Base-by-base conservation (phyloP, 202 grass and related monocot genomes). In the Schoenoplectus triqueter region DNA sequence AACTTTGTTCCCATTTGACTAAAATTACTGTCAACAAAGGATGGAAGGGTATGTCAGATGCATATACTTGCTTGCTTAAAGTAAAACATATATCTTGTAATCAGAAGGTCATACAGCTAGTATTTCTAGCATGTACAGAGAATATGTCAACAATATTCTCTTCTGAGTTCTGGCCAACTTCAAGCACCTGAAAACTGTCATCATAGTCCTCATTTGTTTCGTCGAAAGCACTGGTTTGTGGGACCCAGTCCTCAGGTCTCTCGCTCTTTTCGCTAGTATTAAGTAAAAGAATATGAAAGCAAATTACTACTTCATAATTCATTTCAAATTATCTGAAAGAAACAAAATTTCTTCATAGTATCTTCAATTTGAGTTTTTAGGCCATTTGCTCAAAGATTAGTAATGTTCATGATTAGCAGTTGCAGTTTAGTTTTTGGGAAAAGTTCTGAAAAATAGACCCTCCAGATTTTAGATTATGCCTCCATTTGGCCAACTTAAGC, bases 241-340 rank as follows among this genome's bases (percentile, higher is more conserved):
- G 95, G 87, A 93, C 92, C 95, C 92, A 97, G 59, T 97, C 95
- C 87, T 95, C 92, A 84, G 95, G 95, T 64, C 92, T 95, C 20
- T 93, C 89, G 73, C 88, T 67, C 88, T 88, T 90, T 82, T n/a
- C 7, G 19, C 95, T 94, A 74, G 85, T 89, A 81, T 15, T n/a
- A 82, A 41, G 21, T 61, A 89, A 67, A 87, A 80, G 76, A 86
- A 84, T 22, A 21, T 1, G 52, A 10, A 78, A 88, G 41, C 18
- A 18, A 80, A 72, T 77, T 74, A 46, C 2, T 22, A 80, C 57
- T 66, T 31, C 6, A 59, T 74, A 77, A 64, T 64, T 66, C 22
- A 50, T 18, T 71, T 13, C 55, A 18, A 52, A 8, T 46, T 13
- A 46, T 5, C 21, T 2, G 70, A 48, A 17, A 51, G 44, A 18